Evolutionary conservation across 2,329 filamentous ascomycete genomes (phyloP).

Genomic region (Exophiala bonariae): DNA sequence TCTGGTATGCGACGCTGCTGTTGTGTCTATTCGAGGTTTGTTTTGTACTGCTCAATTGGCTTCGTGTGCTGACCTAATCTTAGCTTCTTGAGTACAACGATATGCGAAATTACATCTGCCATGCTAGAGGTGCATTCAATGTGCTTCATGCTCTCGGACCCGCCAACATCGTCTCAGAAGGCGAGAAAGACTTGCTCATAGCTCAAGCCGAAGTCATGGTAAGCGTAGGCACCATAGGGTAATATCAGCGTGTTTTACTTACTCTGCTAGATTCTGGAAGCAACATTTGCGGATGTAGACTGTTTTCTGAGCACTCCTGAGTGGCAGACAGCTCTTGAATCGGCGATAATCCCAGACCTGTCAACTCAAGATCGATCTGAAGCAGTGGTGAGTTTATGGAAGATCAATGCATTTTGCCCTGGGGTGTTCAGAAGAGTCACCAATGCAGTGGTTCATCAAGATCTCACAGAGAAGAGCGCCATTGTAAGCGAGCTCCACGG

Average conservation of each 20-base stretch:
- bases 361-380: slow-evolving; percentile 10
- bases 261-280: slow-evolving; percentile 10
- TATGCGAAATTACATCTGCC: slow-evolving; percentile 11
- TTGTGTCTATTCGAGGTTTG: slow-evolving; percentile 15
- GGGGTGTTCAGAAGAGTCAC: slow-evolving; percentile 13
- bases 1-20: slow-evolving; percentile 16
- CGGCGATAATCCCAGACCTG: slow-evolving; percentile 1
- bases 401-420: slow-evolving; percentile 6
- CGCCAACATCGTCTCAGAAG: slow-evolving; percentile 11
- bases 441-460: slow-evolving; percentile 2
- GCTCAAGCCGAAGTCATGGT: slow-evolving; percentile 12
- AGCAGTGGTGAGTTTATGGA: slow-evolving; percentile 12
- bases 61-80: slow-evolving; percentile 3
- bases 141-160: slow-evolving; percentile 11
- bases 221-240: neutral
- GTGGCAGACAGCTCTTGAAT: slow-evolving; percentile 11
- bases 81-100: slow-evolving; percentile 14
- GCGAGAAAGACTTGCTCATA: slow-evolving; percentile 11
- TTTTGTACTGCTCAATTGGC: neutral
- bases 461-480: neutral
- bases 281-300: slow-evolving; percentile 13
- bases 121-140: slow-evolving; percentile 11
- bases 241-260: neutral
- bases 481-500: slow-evolving; percentile 2
- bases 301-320: slow-evolving; percentile 12